Evolutionary conservation across 495 filamentous ascomycete species (phyloP).

Genomic region (Xylaria flabelliformis): DNA sequence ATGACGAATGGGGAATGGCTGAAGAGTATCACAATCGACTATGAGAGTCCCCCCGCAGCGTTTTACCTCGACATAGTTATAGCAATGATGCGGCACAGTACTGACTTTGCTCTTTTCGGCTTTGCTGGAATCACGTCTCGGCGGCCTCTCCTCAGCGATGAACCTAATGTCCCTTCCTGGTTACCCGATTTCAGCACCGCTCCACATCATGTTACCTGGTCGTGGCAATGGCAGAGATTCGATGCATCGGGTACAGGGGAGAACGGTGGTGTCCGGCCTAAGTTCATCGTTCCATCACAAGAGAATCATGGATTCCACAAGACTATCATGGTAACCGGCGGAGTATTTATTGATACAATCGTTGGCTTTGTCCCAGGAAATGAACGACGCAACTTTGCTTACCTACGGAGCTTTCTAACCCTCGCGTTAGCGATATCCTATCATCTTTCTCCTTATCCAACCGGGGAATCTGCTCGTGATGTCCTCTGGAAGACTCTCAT

Average conservation of each 20-base stretch:
- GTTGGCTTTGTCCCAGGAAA: not conserved
- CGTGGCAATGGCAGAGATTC: not conserved
- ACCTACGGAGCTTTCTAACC: not conserved
- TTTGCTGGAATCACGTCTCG: not conserved
- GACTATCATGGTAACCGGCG: not conserved
- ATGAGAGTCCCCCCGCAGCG: not conserved
- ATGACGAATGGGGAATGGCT: not conserved
- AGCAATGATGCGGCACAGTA: not conserved
- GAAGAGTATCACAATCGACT: not conserved
- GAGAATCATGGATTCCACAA: not conserved
- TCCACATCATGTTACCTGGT: not conserved
- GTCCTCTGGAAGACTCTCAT: constrained; percentile 9
- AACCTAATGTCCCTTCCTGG: not conserved
- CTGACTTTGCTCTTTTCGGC: not conserved
- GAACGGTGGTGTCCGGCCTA: not conserved
- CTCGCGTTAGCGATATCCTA: not conserved
- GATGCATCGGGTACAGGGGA: not conserved
- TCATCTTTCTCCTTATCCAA: not conserved
- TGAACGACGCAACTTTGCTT: constrained; percentile 1
- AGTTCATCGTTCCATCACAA: not conserved
- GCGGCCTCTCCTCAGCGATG: not conserved
- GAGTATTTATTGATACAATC: not conserved
- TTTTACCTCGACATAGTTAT: not conserved
- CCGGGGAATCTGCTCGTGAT: constrained; percentile 2
- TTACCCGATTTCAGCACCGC: not conserved